These are phyloP conservation scores for Vitis hybrid DNA, from an alignment of 177 flowering plant genomes.

Conservation along the genomic window DNA sequence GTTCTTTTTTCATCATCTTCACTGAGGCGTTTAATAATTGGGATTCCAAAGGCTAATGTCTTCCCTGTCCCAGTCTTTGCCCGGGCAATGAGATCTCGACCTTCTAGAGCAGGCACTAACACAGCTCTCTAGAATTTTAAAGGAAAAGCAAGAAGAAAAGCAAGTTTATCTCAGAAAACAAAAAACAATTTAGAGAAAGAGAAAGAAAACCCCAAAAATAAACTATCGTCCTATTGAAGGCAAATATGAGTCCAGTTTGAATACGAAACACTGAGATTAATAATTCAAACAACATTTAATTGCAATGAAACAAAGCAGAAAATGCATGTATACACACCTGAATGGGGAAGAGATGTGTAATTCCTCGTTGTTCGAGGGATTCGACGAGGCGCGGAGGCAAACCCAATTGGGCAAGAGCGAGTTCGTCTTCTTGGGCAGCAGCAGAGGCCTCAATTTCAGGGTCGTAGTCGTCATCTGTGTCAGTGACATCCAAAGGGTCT, in stretches of 20 bases:
- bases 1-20: conserved; percentile 36
- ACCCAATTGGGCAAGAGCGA: conserved; percentile 54
- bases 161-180: not conserved
- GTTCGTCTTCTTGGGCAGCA: conserved; percentile 38
- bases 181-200: not conserved
- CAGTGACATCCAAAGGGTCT: conserved; percentile 16
- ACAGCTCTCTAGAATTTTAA: conserved; percentile 76
- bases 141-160: not conserved
- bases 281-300: not conserved
- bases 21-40: conserved; percentile 73
- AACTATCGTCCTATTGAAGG: too few relatives aligned
- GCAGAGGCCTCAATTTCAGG: conserved; percentile 10
- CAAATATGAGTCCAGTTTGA: not conserved
- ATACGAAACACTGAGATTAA: too few relatives aligned
- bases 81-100: conserved; percentile 91
- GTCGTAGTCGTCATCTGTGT: conserved; percentile 27
- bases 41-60: conserved; percentile 98
- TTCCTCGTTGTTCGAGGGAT: conserved; percentile 70
- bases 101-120: conserved; percentile 84
- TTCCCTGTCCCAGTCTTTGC: conserved; percentile 99
- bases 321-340: conserved; percentile 42
- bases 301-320: not conserved
- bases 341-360: conserved; percentile 94
- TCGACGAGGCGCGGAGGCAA: conserved; percentile 71
- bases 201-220: not conserved